Percentiles rank a stretch among this genome's conserved stretches.
These are phyloP conservation scores for Aspergillus novoparasiticus DNA, from an alignment of 2,329 filamentous ascomycete species.

Conservation along the genomic window DNA sequence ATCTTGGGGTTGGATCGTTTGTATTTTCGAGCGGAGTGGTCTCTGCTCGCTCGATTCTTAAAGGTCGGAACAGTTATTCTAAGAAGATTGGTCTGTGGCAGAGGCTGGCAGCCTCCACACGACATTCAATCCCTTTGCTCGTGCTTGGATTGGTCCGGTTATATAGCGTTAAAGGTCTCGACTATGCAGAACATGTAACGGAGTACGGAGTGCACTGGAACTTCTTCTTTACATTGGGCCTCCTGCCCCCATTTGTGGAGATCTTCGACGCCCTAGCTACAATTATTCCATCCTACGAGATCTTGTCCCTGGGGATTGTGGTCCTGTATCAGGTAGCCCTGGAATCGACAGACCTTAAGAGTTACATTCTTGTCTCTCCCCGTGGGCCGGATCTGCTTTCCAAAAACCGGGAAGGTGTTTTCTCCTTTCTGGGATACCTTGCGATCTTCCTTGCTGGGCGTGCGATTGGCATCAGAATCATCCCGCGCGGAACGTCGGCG, in stretches of 20 bases:
- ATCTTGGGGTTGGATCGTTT: conserved; percentile 94
- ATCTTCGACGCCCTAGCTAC: conserved; percentile 73
- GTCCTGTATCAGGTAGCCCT: conserved; percentile 74
- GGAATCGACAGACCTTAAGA: conserved; percentile 75
- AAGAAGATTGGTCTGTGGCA: conserved; percentile 47
- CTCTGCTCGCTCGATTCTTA: conserved; percentile 79
- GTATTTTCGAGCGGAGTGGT: conserved; percentile 93
- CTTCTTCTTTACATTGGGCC: conserved; percentile 94
- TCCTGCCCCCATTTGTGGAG: conserved; percentile 86
- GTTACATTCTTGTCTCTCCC: conserved; percentile 79
- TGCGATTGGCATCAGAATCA: conserved; percentile 75
- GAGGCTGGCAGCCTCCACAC: conserved; percentile 67
- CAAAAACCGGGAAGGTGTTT: conserved; percentile 93
- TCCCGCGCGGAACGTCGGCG: conserved; percentile 62
- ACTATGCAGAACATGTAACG: conserved; percentile 95
- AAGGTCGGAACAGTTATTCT: conserved; percentile 60
- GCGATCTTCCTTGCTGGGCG: conserved; percentile 93
- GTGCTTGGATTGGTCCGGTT: conserved; percentile 78
- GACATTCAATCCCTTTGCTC: conserved; percentile 82
- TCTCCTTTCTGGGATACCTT: conserved; percentile 90
- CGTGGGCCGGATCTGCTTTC: conserved; percentile 74
- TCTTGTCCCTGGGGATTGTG: conserved; percentile 70
- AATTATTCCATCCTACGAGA: conserved; percentile 74
- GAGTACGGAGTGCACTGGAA: conserved; percentile 99
- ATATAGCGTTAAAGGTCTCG: conserved; percentile 86